Percentiles rank a stretch among this genome's conserved stretches.
These are phyloP conservation scores for Leccinum variicolor DNA, from an alignment of 768 basidiomycete genomes.

Conservation along the genomic window DNA sequence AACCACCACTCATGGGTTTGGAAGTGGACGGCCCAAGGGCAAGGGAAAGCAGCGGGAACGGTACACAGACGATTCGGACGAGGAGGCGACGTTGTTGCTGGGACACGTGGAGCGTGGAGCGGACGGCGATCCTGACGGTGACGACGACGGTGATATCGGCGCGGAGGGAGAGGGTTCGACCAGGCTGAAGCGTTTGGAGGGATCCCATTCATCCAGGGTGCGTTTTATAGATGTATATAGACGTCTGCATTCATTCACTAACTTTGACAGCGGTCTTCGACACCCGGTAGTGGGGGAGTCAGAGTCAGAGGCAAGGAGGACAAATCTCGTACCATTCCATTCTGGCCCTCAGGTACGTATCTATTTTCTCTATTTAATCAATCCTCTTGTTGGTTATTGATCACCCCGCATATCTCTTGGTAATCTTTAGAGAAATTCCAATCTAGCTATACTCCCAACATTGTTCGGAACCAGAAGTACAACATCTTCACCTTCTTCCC, in stretches of 20 bases:
- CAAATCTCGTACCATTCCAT: constrained; percentile 74
- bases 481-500: constrained; percentile 96
- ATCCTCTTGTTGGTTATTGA: constrained; percentile 1
- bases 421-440: constrained; percentile 60
- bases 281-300: constrained; percentile 6
- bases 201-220: constrained; percentile 18
- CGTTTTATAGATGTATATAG: background rate
- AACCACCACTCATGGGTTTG: constrained; percentile 15
- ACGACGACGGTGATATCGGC: constrained; percentile 38
- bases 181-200: constrained; percentile 24
- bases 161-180: constrained; percentile 28
- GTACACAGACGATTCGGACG: constrained; percentile 64
- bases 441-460: constrained; percentile 77
- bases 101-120: constrained; percentile 34
- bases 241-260: background rate
- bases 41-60: constrained; percentile 48
- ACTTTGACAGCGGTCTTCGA: constrained; percentile 22
- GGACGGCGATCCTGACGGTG: constrained; percentile 35
- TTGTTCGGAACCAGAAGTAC: constrained; percentile 97
- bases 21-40: constrained; percentile 23
- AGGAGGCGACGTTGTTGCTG: constrained; percentile 49
- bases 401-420: background rate
- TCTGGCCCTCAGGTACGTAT: constrained; percentile 62
- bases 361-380: background rate
- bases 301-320: constrained; percentile 42